Base-by-base conservation (phyloP, 1,139 yeast genomes). In the Candida frijolesensis region DNA sequence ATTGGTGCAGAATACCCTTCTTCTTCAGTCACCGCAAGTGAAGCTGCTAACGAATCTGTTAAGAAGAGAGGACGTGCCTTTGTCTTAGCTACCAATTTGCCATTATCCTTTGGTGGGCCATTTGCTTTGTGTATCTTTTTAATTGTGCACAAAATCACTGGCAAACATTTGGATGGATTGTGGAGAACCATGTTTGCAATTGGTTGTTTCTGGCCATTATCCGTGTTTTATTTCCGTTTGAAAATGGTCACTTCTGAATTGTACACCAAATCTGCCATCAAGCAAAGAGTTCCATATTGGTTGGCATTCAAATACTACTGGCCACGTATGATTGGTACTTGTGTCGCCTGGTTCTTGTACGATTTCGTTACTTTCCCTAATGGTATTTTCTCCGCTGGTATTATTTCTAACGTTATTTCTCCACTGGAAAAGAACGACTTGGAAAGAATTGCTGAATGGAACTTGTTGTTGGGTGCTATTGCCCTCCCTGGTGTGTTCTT, bases 1-100 rank as follows among this genome's bases (percentile, higher is more conserved):
- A 80, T 86, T 54, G 92, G 92, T 52, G 90, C 90, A 22, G 94
- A 87, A 63, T 85, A 86, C 63, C 88, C 89, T 2, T 83, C 88
- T 1, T 82, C 87, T 32, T 82, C 89, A 0, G 79, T 85, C 1
- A 74, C 87, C 30, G 89, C 90, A 1, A 80, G 84, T 41, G 92
- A 86, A 64, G 87, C 90, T 35, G 88, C 91, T 2, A 85, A 86
- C 61, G 84, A 81, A 54, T 74, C 83, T 1, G 74, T 78, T 44
- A 82, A 75, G 60, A 76, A 78, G 60, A 76, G 92, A 64, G 91
- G 92, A 46, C 79, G 84, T 33, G 76, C 80, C 4, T 85, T 87
- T 59, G 77, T 82, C 43, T 58, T 87, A 64, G 86, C 83, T 18
- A 87, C 94, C 8, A 87, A 87, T 64, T 71, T 87, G 45, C 94